A percentile compares a stretch with the other conserved stretches of the same genome.
Conservation (phyloP, 176 grass and related monocot species). For the Aechmea fasciata region DNA sequence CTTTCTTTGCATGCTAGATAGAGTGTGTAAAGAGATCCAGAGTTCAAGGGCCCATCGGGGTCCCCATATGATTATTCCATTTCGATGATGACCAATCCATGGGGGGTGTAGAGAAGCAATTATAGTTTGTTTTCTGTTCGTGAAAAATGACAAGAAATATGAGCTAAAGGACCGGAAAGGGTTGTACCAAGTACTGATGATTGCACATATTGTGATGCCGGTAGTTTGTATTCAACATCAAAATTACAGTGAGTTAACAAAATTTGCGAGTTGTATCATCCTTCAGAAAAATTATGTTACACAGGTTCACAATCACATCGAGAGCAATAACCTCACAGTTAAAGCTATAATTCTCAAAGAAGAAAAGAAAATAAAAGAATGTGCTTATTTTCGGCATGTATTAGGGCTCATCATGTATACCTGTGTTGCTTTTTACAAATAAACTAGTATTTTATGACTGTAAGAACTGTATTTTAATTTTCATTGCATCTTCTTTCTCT, state of each 20-base stretch:
- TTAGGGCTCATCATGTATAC: too few species aligned
- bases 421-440: too few species aligned
- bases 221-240: neutral
- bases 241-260: neutral
- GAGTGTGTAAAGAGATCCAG: constrained; percentile 70
- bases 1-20: constrained; percentile 72
- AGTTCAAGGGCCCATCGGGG: constrained; percentile 32
- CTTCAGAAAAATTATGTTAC: too few species aligned
- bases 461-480: too few species aligned
- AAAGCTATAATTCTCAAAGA: too few species aligned
- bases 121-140: neutral
- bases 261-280: too few species aligned
- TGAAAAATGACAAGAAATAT: neutral
- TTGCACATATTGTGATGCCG: neutral
- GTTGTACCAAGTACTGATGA: neutral
- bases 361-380: too few species aligned
- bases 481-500: too few species aligned
- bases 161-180: neutral
- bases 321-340: too few species aligned
- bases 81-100: neutral
- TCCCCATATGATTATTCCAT: constrained; percentile 19
- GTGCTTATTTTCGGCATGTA: too few species aligned
- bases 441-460: too few species aligned
- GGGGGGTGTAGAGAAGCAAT: neutral
- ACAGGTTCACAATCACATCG: too few species aligned